Percentiles rank a stretch among this genome's conserved stretches.
These are phyloP conservation scores for Ceratobasidium sp. DNA, from an alignment of 1,284 basidiomycete genomes.

Conservation along the genomic window DNA sequence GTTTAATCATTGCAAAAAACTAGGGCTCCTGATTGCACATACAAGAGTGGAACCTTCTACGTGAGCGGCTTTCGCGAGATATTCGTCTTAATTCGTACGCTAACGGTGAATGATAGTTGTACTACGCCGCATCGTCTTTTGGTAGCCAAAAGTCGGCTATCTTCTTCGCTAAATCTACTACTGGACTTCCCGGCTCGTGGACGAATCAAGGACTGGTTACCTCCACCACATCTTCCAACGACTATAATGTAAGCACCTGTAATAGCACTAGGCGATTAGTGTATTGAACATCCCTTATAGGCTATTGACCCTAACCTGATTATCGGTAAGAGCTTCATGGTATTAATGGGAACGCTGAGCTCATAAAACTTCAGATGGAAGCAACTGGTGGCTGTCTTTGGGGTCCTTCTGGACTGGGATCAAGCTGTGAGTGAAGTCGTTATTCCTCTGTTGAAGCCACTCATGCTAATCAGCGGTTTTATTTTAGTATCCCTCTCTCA, in stretches of 20 bases:
- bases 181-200: conserved; percentile 59
- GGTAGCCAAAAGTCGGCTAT: conserved; percentile 53
- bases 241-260: conserved; percentile 64
- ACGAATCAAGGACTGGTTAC: conserved; percentile 66
- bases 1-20: too few relatives aligned
- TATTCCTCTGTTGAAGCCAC: background rate
- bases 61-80: too few relatives aligned
- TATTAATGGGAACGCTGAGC: background rate
- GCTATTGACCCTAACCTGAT: conserved; percentile 65
- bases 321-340: conserved; percentile 23
- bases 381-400: conserved; percentile 50
- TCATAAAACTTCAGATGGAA: conserved; percentile 43
- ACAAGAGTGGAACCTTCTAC: conserved; percentile 62
- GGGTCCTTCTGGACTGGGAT: conserved; percentile 52
- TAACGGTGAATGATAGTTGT: conserved; percentile 50
- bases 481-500: conserved; percentile 47
- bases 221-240: conserved; percentile 59
- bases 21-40: conserved; percentile 68
- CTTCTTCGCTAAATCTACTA: conserved; percentile 52
- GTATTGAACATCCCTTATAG: conserved; percentile 54
- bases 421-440: conserved; percentile 57
- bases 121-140: conserved; percentile 56
- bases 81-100: too few relatives aligned
- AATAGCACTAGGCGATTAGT: too few relatives aligned
- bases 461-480: background rate